phyloP scores from a whole-genome alignment of 2,329 filamentous ascomycete genomes.

The Dactylonectria estremocensis region DNA sequence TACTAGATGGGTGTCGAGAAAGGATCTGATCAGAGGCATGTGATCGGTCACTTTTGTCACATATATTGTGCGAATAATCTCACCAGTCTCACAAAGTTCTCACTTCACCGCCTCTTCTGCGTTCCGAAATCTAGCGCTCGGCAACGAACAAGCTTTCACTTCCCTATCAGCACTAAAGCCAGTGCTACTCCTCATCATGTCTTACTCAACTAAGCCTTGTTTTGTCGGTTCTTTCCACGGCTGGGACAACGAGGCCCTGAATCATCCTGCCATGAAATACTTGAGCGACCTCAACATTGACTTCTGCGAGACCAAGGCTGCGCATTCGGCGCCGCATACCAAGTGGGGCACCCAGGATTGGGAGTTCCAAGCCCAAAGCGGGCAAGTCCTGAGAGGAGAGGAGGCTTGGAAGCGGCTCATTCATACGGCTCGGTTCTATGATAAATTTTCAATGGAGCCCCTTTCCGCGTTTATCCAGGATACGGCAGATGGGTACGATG shows the following conservation, averaged over 20 bases:
- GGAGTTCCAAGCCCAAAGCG: conserved; percentile 13
- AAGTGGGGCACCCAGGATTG: conserved; percentile 10
- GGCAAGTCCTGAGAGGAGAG: conserved; percentile 7
- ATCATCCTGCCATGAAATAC: conserved; percentile 5
- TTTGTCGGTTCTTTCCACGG: conserved; percentile 1
- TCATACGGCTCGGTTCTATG: conserved; percentile 8
- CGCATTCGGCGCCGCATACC: conserved; percentile 8
- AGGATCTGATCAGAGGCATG: background rate
- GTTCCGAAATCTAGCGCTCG: background rate
- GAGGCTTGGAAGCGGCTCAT: conserved; percentile 5
- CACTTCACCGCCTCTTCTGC: conserved; percentile 1
- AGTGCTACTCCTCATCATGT: conserved; percentile 1
- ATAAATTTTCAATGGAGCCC: conserved; percentile 13
- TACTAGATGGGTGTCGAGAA: background rate
- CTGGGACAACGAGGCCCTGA: conserved; percentile 5
- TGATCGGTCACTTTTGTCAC: conserved; percentile 4
- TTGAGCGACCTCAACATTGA: conserved; percentile 5
- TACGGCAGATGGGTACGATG: conserved; percentile 5
- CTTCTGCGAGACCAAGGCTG: conserved; percentile 9
- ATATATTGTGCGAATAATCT: conserved; percentile 1
- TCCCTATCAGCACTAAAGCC: background rate
- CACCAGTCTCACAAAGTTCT: background rate
- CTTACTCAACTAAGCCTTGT: conserved; percentile 10
- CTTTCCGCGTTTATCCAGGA: conserved; percentile 6
- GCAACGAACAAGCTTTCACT: conserved; percentile 5